phyloP scores from a whole-genome alignment of 177 flowering plant genomes.

The Telopea speciosissima region DNA sequence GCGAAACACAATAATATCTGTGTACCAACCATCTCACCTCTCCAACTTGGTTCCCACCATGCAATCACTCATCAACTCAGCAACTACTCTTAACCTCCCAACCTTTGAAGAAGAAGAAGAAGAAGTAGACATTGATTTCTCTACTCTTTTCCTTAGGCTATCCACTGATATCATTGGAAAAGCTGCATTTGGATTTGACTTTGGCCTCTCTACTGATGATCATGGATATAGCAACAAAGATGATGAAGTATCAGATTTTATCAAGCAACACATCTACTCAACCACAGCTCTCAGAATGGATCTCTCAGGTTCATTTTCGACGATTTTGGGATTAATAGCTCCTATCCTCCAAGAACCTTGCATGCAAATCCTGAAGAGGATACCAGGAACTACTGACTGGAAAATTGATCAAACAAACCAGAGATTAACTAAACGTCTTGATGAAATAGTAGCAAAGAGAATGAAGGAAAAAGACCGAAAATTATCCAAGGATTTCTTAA shows the following conservation, averaged over 20 bases:
- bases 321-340: slow-evolving; percentile 63
- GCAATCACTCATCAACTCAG: slow-evolving; percentile 64
- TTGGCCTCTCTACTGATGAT: slow-evolving; percentile 47
- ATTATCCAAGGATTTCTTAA: slow-evolving; percentile 64
- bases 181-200: neutral
- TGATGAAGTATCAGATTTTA: slow-evolving; percentile 58
- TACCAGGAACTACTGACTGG: slow-evolving; percentile 79
- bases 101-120: slow-evolving; percentile 33
- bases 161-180: neutral
- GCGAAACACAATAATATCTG: slow-evolving; percentile 78
- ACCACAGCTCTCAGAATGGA: slow-evolving; percentile 96
- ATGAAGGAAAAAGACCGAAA: slow-evolving; percentile 27
- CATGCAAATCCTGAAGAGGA: slow-evolving; percentile 58
- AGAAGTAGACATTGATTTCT: slow-evolving; percentile 21
- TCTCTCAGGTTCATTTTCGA: slow-evolving; percentile 74
- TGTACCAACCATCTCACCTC: slow-evolving; percentile 86
- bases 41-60: slow-evolving; percentile 69
- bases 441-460: slow-evolving; percentile 64
- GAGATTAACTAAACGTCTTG: slow-evolving; percentile 42
- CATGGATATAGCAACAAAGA: neutral
- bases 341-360: slow-evolving; percentile 86
- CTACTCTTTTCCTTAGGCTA: neutral
- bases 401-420: slow-evolving; percentile 51
- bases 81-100: slow-evolving; percentile 37
- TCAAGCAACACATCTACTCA: slow-evolving; percentile 81